Conservation (phyloP, 2,329 filamentous ascomycete genomes). For the Colletotrichum chlorophyti region DNA sequence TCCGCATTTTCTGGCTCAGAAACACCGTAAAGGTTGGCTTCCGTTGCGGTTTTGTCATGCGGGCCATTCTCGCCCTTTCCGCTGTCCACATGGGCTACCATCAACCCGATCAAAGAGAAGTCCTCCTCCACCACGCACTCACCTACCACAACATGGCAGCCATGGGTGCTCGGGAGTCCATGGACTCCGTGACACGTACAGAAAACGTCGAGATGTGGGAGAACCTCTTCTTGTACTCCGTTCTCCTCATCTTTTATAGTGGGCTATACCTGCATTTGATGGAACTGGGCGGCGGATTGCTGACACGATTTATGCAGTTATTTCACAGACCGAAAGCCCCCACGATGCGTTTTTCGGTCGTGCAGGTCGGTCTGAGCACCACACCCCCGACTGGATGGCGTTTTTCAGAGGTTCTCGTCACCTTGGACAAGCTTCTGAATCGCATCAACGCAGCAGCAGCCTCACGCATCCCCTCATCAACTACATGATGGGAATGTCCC, state of each 20-base stretch:
- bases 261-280: background rate
- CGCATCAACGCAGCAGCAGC: background rate
- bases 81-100: conserved; percentile 53
- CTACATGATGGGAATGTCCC: background rate
- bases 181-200: background rate
- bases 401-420: conserved; percentile 1
- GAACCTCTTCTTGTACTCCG: background rate
- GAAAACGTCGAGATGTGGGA: background rate
- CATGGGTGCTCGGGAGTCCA: background rate
- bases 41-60: conserved; percentile 52
- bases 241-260: conserved; percentile 2
- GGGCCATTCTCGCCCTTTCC: conserved; percentile 53
- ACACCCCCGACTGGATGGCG: background rate
- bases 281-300: background rate
- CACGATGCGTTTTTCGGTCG: background rate
- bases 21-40: conserved; percentile 54
- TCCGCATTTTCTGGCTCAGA: conserved; percentile 53
- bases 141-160: conserved; percentile 1
- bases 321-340: background rate
- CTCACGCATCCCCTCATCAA: background rate
- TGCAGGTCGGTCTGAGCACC: background rate
- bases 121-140: background rate
- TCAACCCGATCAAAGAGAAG: conserved; percentile 15
- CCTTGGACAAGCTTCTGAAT: background rate
- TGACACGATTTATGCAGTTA: background rate